These are phyloP conservation scores for Smithsoniella earleae DNA, from an alignment of 163 green algal species.

Conservation along the genomic window DNA sequence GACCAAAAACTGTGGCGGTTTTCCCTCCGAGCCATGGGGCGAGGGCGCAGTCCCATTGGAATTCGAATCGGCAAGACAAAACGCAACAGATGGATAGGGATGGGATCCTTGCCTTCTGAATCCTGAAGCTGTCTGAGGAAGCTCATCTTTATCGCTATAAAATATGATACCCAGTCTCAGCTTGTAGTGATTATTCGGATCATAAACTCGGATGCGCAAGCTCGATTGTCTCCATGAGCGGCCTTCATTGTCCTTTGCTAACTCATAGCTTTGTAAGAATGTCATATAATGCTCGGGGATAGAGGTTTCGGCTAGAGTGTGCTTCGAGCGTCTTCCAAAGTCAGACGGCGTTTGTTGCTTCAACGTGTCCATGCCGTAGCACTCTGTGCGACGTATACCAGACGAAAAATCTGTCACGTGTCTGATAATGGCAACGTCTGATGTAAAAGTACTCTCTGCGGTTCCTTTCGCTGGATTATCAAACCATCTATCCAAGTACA, in stretches of 20 bases:
- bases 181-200: slow-evolving; percentile 10
- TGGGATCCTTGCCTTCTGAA: too few species aligned
- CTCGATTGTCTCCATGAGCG: neutral
- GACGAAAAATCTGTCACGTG: neutral
- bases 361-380: neutral
- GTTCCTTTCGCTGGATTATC: too few species aligned
- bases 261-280: slow-evolving; percentile 2
- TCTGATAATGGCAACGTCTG: neutral
- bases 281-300: neutral
- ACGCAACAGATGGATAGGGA: too few species aligned
- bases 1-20: too few species aligned
- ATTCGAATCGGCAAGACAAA: too few species aligned
- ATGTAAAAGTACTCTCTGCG: neutral
- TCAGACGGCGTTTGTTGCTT: neutral
- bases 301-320: neutral
- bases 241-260: neutral
- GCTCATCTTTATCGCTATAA: too few species aligned
- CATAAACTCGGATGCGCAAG: neutral
- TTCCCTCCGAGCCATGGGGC: too few species aligned
- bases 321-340: neutral
- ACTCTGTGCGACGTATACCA: neutral
- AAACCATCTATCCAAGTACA: too few species aligned
- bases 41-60: too few species aligned
- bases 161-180: neutral
- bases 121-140: too few species aligned